A percentile compares a stretch with the other conserved stretches of the same genome.
phyloP scores from a whole-genome alignment of 2,329 filamentous ascomycete genomes.

The Didymella arachidicola region DNA sequence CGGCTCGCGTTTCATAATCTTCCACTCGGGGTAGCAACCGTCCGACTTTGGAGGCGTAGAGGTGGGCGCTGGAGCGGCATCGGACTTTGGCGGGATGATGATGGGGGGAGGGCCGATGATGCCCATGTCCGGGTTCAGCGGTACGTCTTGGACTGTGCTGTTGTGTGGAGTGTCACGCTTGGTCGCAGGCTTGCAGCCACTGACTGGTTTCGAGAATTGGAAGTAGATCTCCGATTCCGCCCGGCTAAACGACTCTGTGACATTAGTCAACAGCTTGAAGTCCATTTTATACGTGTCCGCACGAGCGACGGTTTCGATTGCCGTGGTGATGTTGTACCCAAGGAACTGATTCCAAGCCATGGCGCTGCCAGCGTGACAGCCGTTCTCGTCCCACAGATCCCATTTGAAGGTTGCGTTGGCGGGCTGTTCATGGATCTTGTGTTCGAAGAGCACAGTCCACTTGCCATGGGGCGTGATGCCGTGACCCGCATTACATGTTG shows the following conservation, averaged over 20 bases:
- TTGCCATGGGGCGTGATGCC: background rate
- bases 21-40: constrained; percentile 2
- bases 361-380: constrained; percentile 12
- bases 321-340: background rate
- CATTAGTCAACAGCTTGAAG: constrained; percentile 1
- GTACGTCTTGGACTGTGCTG: no score
- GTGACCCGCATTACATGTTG: constrained; percentile 2
- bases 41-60: no score
- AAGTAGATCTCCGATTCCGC: constrained; percentile 2
- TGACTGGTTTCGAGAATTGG: background rate
- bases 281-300: background rate
- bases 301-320: background rate
- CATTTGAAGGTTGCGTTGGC: constrained; percentile 6
- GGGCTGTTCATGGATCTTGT: background rate
- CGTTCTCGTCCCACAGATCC: constrained; percentile 20
- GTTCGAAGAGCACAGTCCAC: constrained; percentile 13
- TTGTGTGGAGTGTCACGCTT: no score
- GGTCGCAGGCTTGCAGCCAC: background rate
- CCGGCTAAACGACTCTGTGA: background rate
- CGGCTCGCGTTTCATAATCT: background rate
- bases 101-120: no score
- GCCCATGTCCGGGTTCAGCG: no score
- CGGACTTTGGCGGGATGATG: no score
- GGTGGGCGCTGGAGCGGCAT: no score
- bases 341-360: background rate